Conservation (phyloP, 768 basidiomycete species). For the Termitomyces eurrhizus region DNA sequence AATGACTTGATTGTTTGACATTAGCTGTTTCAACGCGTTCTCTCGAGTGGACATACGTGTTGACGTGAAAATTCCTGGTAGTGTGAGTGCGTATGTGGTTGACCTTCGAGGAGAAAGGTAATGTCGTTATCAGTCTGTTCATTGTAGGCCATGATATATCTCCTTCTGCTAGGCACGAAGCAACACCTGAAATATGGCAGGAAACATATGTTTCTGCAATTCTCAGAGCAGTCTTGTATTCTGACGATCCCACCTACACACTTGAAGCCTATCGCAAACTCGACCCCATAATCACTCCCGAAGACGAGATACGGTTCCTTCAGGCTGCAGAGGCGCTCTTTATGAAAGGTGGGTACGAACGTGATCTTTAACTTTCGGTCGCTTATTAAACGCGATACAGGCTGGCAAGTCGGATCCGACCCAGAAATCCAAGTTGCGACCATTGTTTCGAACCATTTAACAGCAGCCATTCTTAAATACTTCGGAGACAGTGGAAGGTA, state of each 20-base stretch:
- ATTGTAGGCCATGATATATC: not conserved
- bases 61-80: conserved; percentile 98
- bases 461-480: conserved; percentile 93
- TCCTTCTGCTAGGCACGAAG: conserved; percentile 62
- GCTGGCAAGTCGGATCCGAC: conserved; percentile 98
- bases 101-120: conserved; percentile 93
- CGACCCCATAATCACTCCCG: conserved; percentile 87
- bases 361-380: not conserved
- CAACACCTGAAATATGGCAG: conserved; percentile 92
- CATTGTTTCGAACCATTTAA: conserved; percentile 93
- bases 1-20: not conserved
- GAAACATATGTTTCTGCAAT: conserved; percentile 96
- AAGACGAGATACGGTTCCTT: conserved; percentile 87
- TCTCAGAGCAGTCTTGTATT: conserved; percentile 88
- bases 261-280: conserved; percentile 94
- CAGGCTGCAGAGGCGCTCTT: conserved; percentile 89
- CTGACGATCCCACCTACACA: conserved; percentile 89
- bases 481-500: conserved; percentile 90
- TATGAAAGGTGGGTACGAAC: conserved; percentile 53
- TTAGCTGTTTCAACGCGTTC: conserved; percentile 96
- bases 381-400: conserved; percentile 32
- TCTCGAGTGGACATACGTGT: conserved; percentile 95
- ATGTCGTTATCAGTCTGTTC: conserved; percentile 23
- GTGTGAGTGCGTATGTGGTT: conserved; percentile 90
- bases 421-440: conserved; percentile 99